phyloP scores from a whole-genome alignment of 306 rosid species.

The Boehmeria nivea region DNA sequence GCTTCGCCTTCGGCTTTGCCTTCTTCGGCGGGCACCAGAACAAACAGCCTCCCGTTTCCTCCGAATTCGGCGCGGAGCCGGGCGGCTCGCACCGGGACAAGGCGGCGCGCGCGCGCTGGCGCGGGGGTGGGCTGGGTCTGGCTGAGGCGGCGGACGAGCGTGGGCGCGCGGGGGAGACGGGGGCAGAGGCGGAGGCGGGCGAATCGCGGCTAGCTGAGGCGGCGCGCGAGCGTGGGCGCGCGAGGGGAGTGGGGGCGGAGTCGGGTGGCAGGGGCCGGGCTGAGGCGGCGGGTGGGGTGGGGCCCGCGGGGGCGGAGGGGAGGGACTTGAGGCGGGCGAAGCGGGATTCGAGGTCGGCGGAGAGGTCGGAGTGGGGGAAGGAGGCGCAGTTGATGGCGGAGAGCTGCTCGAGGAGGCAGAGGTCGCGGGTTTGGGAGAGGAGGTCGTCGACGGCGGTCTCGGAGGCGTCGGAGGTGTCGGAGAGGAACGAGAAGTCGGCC shows the following conservation, averaged over 20 bases:
- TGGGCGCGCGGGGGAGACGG: constrained; percentile 16
- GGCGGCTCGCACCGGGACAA: no score
- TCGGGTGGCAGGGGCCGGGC: no score
- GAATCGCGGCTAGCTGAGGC: constrained; percentile 16
- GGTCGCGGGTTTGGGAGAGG: constrained; percentile 62
- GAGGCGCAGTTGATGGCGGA: constrained; percentile 70
- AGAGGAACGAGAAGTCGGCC: constrained; percentile 45
- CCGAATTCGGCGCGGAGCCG: no score
- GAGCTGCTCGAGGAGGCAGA: constrained; percentile 59
- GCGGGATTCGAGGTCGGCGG: constrained; percentile 71
- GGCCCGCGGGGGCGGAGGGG: constrained; percentile 32
- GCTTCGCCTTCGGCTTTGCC: constrained; percentile 33
- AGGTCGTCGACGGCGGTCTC: constrained; percentile 63
- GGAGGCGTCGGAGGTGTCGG: constrained; percentile 60
- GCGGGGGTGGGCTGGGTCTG: no score
- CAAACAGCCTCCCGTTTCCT: constrained; percentile 29
- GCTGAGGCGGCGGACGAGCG: background rate
- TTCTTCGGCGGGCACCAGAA: constrained; percentile 76
- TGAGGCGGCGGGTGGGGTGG: background rate
- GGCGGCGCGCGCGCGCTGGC: no score
- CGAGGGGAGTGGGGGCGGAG: no score
- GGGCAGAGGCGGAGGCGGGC: constrained; percentile 70
- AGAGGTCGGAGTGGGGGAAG: constrained; percentile 52
- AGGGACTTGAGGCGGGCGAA: constrained; percentile 74
- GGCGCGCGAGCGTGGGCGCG: no score